Evolutionary conservation across 73 alveolate species (phyloP).

Genomic region (Durusdinium trenchii): DNA sequence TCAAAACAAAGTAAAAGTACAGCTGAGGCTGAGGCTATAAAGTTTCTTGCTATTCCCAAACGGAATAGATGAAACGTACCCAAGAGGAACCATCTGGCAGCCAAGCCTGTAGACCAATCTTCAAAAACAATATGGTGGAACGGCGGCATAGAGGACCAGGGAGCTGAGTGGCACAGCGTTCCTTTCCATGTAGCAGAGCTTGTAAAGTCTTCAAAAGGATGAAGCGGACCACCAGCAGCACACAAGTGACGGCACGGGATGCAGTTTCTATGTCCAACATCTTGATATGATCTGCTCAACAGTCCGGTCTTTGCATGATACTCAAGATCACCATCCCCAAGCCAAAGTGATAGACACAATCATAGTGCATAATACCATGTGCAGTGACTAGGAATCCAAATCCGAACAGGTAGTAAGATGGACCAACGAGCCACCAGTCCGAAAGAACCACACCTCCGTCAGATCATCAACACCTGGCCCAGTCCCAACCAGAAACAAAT

Average conservation of each 20-base stretch:
- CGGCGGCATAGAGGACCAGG: neutral
- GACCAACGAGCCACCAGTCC: no score
- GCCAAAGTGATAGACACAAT: no score
- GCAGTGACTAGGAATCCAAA: no score
- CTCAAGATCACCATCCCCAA: neutral
- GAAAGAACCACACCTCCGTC: no score
- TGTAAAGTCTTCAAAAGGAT: neutral
- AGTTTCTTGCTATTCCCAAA: neutral
- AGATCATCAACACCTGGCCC: no score
- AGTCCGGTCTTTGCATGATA: neutral
- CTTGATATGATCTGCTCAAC: neutral
- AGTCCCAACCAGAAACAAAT: no score
- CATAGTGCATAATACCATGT: no score
- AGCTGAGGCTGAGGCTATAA: neutral
- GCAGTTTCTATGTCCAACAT: neutral
- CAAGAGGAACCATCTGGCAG: neutral
- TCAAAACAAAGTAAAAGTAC: neutral
- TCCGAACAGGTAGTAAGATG: no score
- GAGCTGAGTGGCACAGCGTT: neutral
- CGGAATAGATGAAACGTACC: neutral
- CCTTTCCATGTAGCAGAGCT: neutral
- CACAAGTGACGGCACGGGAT: conserved; percentile 5
- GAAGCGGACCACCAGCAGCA: neutral
- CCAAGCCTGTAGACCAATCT: neutral
- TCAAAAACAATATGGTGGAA: neutral